A percentile compares a stretch with the other conserved stretches of the same genome.
These are phyloP conservation scores for Polyporus arcularius DNA, from an alignment of 768 basidiomycete species.

Conservation along the genomic window DNA sequence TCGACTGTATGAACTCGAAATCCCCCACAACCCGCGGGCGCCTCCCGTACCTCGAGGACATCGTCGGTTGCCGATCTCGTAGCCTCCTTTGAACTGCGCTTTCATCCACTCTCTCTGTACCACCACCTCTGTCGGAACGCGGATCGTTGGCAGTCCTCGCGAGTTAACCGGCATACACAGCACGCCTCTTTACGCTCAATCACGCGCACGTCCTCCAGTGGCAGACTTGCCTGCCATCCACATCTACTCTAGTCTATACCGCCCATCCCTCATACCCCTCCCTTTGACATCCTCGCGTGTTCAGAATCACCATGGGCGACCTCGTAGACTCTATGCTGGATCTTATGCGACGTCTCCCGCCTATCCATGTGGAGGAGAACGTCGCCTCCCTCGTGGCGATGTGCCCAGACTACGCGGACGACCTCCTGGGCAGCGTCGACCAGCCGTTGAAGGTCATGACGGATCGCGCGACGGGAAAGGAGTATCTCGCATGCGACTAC, in stretches of 20 bases:
- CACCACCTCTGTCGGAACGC: too few species aligned
- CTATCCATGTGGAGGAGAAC: conserved; percentile 85
- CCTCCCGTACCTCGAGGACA: neutral
- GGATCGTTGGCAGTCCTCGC: too few species aligned
- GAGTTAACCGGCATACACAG: too few species aligned
- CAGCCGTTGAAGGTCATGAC: conserved; percentile 83
- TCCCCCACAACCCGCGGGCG: neutral
- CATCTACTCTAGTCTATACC: neutral
- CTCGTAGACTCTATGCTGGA: conserved; percentile 92
- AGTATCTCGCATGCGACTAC: conserved; percentile 94
- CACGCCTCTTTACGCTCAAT: too few species aligned
- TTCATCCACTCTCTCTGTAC: neutral
- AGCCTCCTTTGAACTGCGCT: neutral
- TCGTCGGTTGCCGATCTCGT: too few species aligned
- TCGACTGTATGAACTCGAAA: too few species aligned
- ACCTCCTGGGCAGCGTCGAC: conserved; percentile 92
- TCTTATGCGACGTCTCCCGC: conserved; percentile 94
- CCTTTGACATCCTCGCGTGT: too few species aligned
- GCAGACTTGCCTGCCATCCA: too few species aligned
- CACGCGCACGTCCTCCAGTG: too few species aligned
- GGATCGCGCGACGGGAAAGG: conserved; percentile 79
- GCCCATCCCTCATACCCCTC: neutral
- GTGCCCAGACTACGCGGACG: conserved; percentile 92
- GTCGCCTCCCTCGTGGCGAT: conserved; percentile 78
- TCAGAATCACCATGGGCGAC: conserved; percentile 57